Conservation (phyloP, 495 filamentous ascomycete species). For the Extremus antarcticus region DNA sequence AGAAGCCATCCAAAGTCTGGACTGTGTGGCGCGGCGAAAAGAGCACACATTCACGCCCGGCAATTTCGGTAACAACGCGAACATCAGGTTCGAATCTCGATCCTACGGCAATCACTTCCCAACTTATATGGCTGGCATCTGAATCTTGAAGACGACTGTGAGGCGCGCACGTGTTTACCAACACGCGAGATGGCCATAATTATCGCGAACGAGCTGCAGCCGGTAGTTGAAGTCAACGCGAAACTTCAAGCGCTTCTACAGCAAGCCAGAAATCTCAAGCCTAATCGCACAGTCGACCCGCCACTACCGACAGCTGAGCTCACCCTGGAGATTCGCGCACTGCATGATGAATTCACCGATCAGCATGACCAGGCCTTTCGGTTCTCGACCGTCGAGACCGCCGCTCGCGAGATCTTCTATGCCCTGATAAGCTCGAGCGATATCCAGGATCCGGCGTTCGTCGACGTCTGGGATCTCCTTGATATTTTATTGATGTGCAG, state of each 20-base stretch:
- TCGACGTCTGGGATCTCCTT: conserved; percentile 81
- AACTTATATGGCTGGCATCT: too few species aligned
- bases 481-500: conserved; percentile 81
- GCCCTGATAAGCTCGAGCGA: conserved; percentile 25
- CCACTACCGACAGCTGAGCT: conserved; percentile 57
- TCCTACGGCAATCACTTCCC: too few species aligned
- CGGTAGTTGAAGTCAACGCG: conserved; percentile 3
- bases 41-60: too few species aligned
- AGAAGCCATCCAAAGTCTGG: too few species aligned
- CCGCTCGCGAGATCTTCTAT: conserved; percentile 68
- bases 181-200: conserved; percentile 12
- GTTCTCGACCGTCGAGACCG: conserved; percentile 59
- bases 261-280: conserved; percentile 55
- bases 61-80: too few species aligned
- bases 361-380: conserved; percentile 16
- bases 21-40: too few species aligned
- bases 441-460: conserved; percentile 64
- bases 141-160: too few species aligned
- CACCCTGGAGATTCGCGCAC: conserved; percentile 28
- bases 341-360: conserved; percentile 25
- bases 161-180: too few species aligned
- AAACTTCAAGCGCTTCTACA: conserved; percentile 49
- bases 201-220: conserved; percentile 4
- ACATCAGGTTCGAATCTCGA: too few species aligned
- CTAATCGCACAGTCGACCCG: conserved; percentile 60